Base-by-base conservation (phyloP, 108 stramenopile species). In the Stephanodiscus minutulus region DNA sequence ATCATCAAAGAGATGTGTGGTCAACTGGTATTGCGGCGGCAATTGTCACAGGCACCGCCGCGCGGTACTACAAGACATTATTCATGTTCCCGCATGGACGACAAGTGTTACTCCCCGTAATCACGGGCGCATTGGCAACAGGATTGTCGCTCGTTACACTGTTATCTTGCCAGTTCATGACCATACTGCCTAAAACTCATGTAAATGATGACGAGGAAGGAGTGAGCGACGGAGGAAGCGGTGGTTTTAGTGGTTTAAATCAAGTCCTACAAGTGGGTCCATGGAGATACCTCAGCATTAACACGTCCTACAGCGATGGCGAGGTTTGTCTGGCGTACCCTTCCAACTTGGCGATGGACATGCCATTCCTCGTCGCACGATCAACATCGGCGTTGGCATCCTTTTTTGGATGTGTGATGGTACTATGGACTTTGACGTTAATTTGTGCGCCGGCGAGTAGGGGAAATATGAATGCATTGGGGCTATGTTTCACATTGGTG, bases 21-120 rank as follows among this genome's bases (percentile, higher is more conserved):
- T 63, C 61, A 15, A 76, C 74, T 22, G 74, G 74, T 17, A 60
- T 76, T 18, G 74, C 74, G 28, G 55, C 74, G 24, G 74, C 74
- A 33, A 31, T 76, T 36, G 74, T 66, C 6, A 76, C 61, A 53
- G 74, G 74, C 1, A 60, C 52, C 49, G 67, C 65, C 17, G 20
- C 74, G 37, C 24, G 74, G 22, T 76, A 76, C 60, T 60, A 68
- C 39, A 76, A 76, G 61, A 36, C 74, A 35, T 57, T 76, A 5
- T 76, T 41, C 37, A 76, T 76, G 74, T 76, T 76, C 48, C 74
- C 74, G 13, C 66, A 76, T 35, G 74, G 74, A 33, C 44, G 67
- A 33, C 44, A 61, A 37, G 66, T 76, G 6, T 60, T 76, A 37
- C 31, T 68, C 11, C 74, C 74, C 12, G 54, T 68, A 11, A 68